Base-by-base conservation (phyloP, 768 basidiomycete genomes). In the Kwoniella europaea region DNA sequence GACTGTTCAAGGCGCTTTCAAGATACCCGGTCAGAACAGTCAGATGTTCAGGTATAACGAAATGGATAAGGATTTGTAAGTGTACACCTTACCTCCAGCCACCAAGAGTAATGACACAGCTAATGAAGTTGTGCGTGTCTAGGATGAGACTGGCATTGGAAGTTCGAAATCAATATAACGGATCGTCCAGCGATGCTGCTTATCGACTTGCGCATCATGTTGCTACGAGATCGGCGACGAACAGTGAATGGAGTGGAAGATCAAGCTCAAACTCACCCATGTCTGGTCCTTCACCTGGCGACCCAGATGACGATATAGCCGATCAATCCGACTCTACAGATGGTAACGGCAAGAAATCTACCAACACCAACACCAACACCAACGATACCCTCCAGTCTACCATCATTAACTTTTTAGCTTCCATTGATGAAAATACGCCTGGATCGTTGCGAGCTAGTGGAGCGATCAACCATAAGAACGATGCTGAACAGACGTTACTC, bases 401-500 rank as follows among this genome's bases (percentile, higher is more conserved):
- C 44, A 88, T 98, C 62, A 85, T 94, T 71, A 89, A 92, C 75
- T 91, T 96, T 83, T 87, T 99, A 56, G 86, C 90, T 18, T 85
- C 95, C 29, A 84, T 98, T 55, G 91, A 95, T 44, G 82, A 84
- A 59, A 83, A 77, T 67, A 76, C 77, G 2, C 79, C 86, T 1
- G 85, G 86, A 0, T 72, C 86, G 62, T 77, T 88, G 43, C 82
- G 89, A 1, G 85, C 86, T 22, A 79, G 84, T 4, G 82, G 86
- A 9, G 90, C 91, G 4, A 86, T 97, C 71, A 94, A 91, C 12
- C 88, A 91, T 76, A 79, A 88, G 53, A 92, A 91, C 57, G 78
- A 74, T 10, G 87, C 65, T 88, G 91, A 92, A 27, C 95, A 98
- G 78, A 95, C 93, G 0, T 85, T 99, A 4, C 88, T 98, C 12